Evolutionary conservation across 2,329 filamentous ascomycete genomes (phyloP), one percentile per base, ranked within the genome.

Genomic region (Lojkania enalia): DNA sequence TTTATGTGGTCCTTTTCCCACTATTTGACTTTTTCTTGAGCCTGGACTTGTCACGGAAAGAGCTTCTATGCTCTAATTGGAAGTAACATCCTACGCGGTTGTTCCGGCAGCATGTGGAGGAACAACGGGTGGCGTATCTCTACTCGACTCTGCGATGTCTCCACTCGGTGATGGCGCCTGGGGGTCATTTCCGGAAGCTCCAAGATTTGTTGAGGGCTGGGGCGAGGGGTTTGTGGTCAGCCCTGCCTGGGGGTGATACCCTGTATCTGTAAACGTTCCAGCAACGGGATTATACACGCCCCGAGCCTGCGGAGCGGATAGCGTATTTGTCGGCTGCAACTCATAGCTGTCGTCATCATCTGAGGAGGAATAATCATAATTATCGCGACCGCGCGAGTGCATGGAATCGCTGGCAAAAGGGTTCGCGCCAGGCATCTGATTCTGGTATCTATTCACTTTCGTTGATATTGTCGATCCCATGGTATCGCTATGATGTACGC

Each of bases 321-420:
- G 41, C 6, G 51, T 49, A 36, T 64, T 59, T 13, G 53, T 57
- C 38, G 55, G 60, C 46, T 68, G 66, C 15, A 71, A 54, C 49
- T 71, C 68, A 32, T 65, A 69, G 30, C 58, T 58, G 12, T 65
- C 62, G 2, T 70, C 68, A 16, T 71, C 68, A 42, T 71, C 68
- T 1, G 68, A 71, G 5, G 67, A 70, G 1, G 67, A 70, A 31
- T 67, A 68, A 23, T 64, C 62, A 35, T 71, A 71, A 4, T 54
- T 64, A 19, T 70, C 67, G 44, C 61, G 59, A 19, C 54, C 60
- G 18, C 58, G 57, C 42, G 58, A 55, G n/a, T 53, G 60, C 27
- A 49, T 44, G 16, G 50, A 48, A 31, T 55, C 54, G 12, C 44
- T 49, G 7, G 56, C 59, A 38, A 67, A 70, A 5, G 68, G 67